Percentiles rank a stretch among this genome's conserved stretches.
phyloP scores from a whole-genome alignment of 169 alveolate genomes.

The Ichthyophthirius multifiliis region DNA sequence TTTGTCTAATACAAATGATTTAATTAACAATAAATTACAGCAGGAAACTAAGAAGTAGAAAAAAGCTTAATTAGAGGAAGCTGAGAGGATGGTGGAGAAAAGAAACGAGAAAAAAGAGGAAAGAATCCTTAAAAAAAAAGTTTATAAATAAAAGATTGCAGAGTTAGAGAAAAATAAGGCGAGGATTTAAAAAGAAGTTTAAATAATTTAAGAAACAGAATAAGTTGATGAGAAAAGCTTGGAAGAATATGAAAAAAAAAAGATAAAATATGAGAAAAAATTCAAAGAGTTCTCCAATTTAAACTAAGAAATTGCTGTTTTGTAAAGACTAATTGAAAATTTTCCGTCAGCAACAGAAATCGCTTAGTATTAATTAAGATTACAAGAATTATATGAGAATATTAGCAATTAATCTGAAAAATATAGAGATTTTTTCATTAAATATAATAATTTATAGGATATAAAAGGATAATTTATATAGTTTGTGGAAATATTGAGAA shows the following conservation, averaged over 20 bases:
- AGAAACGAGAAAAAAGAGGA: not conserved
- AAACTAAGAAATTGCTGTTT: conserved; percentile 28
- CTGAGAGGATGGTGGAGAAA: not conserved
- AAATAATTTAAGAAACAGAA: not conserved
- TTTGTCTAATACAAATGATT: not conserved
- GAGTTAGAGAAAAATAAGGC: not conserved
- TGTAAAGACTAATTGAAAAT: conserved; percentile 31
- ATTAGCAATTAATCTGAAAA: conserved; percentile 22
- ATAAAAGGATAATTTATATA: conserved; percentile 2
- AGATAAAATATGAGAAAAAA: conserved; percentile 22
- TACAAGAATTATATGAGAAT: conserved; percentile 28
- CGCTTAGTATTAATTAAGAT: conserved; percentile 32
- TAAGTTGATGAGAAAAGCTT: not conserved
- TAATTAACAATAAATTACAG: not conserved
- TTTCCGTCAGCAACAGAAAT: conserved; percentile 35
- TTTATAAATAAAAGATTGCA: not conserved
- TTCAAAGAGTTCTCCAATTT: conserved; percentile 9
- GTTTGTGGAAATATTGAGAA: conserved; percentile 40
- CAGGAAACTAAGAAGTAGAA: not conserved
- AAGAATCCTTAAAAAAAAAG: not conserved
- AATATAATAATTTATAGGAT: conserved; percentile 28
- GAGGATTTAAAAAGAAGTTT: not conserved
- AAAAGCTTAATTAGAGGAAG: not conserved
- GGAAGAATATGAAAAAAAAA: conserved; percentile 17
- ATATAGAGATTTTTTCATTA: conserved; percentile 14